phyloP scores from a whole-genome alignment of 2,329 filamentous ascomycete genomes.

The Emericellopsis cladophorae region DNA sequence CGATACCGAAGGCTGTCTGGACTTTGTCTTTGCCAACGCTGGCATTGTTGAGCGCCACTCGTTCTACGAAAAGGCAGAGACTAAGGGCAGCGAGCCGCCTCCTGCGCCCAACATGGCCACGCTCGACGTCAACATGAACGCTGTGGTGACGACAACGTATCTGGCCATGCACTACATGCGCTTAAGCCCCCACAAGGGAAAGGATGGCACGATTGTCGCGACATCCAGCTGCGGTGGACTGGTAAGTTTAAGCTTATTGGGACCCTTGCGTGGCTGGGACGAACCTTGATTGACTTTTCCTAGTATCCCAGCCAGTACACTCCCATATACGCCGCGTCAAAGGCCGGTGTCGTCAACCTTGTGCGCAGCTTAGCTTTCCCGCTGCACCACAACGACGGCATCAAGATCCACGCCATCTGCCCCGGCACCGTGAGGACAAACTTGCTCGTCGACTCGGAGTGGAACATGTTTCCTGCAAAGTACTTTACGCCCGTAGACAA shows the following conservation, averaged over 20 bases:
- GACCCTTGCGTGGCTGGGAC: no score
- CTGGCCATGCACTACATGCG: conserved; percentile 28
- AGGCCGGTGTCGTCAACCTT: conserved; percentile 18
- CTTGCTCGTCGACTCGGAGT: conserved; percentile 12
- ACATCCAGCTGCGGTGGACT: conserved; percentile 16
- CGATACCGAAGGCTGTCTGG: conserved; percentile 18
- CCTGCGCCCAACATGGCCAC: conserved; percentile 12
- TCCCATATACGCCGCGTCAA: conserved; percentile 18
- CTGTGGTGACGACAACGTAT: conserved; percentile 21
- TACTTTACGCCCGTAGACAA: conserved; percentile 15
- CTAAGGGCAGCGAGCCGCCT: conserved; percentile 5
- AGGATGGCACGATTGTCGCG: conserved; percentile 12
- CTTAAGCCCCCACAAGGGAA: conserved; percentile 8
- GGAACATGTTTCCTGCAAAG: conserved; percentile 15
- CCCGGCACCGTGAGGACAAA: conserved; percentile 18
- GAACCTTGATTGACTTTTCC: not conserved
- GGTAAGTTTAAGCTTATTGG: conserved; percentile 5
- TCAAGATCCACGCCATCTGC: conserved; percentile 18
- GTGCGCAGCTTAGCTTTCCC: conserved; percentile 16
- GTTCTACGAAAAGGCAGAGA: conserved; percentile 15
- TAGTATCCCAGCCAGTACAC: conserved; percentile 14
- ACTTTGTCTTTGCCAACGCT: conserved; percentile 36
- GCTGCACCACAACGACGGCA: conserved; percentile 10
- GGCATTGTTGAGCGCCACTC: conserved; percentile 27
- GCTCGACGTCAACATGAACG: conserved; percentile 20